Conservation (phyloP, 371 early-diverging fungal genomes). For the Mortierella sp. region DNA sequence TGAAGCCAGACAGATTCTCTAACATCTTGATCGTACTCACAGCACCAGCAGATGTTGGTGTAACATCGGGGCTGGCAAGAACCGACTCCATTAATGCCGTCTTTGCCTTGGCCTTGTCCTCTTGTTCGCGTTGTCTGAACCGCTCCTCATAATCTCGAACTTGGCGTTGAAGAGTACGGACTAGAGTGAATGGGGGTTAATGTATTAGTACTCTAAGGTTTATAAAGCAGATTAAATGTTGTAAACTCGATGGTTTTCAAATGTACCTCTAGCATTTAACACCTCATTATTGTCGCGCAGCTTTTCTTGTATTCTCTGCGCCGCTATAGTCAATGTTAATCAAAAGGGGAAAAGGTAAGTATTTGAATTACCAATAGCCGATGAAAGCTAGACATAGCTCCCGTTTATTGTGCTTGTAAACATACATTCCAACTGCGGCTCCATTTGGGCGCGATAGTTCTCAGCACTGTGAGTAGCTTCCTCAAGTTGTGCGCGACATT, state of each 20-base stretch:
- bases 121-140: constrained; percentile 28
- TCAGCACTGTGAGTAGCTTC: constrained; percentile 36
- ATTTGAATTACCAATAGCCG: background rate
- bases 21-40: constrained; percentile 33
- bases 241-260: background rate
- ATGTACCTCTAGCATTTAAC: constrained; percentile 42
- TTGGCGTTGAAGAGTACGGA: constrained; percentile 46
- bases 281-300: constrained; percentile 34
- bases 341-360: background rate
- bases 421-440: constrained; percentile 49
- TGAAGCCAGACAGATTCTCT: constrained; percentile 43
- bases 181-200: constrained; percentile 6
- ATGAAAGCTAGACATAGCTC: background rate
- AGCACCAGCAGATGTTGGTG: constrained; percentile 12
- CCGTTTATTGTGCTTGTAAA: background rate
- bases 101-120: constrained; percentile 31
- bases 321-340: constrained; percentile 13
- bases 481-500: constrained; percentile 36
- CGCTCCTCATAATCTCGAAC: constrained; percentile 33
- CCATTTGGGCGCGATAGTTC: constrained; percentile 40
- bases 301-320: constrained; percentile 30
- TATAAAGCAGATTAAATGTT: background rate
- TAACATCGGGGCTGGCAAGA: constrained; percentile 43
- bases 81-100: constrained; percentile 28
- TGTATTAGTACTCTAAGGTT: background rate